Percentiles rank a stretch among this genome's conserved stretches.
Evolutionary conservation across 2,329 filamentous ascomycete species (phyloP).

Genomic region (Clarireedia monteithiana): DNA sequence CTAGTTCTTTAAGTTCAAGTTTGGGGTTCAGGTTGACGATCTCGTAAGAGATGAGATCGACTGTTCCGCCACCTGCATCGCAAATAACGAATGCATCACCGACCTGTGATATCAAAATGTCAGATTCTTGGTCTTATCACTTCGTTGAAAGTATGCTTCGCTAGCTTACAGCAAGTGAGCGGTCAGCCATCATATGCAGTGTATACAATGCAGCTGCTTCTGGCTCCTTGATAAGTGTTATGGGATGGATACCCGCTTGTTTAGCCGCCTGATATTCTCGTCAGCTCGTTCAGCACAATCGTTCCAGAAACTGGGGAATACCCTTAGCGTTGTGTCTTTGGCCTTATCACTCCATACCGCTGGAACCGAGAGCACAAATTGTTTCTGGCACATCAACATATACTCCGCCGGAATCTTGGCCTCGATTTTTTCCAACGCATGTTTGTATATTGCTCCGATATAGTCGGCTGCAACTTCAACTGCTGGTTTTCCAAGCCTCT

Average conservation of each 20-base stretch:
- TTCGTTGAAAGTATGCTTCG: slow-evolving; percentile 12
- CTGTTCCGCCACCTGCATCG: slow-evolving; percentile 28
- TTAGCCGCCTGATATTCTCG: slow-evolving; percentile 8
- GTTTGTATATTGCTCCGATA: slow-evolving; percentile 30
- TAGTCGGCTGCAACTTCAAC: slow-evolving; percentile 35
- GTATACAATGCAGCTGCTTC: slow-evolving; percentile 16
- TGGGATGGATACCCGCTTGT: slow-evolving; percentile 7
- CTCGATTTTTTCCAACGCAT: slow-evolving; percentile 40
- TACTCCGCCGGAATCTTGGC: slow-evolving; percentile 36
- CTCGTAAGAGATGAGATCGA: slow-evolving; percentile 29
- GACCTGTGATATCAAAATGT: slow-evolving; percentile 7
- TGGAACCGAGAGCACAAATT: slow-evolving; percentile 50
- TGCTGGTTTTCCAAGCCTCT: slow-evolving; percentile 41
- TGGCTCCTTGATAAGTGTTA: slow-evolving; percentile 14
- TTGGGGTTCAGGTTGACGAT: slow-evolving; percentile 13
- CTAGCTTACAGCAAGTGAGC: slow-evolving; percentile 9
- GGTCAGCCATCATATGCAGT: slow-evolving; percentile 10
- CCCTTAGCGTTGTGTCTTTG: slow-evolving; percentile 41
- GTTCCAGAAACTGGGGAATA: slow-evolving; percentile 24
- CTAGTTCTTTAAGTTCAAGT: slow-evolving; percentile 23
- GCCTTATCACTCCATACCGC: slow-evolving; percentile 50
- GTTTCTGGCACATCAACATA: slow-evolving; percentile 38
- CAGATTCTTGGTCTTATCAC: background rate
- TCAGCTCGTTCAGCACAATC: background rate
- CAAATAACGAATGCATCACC: slow-evolving; percentile 27